These are phyloP conservation scores for Entomortierella chlamydospora DNA, from an alignment of 192 early-diverging fungal genomes.

Conservation along the genomic window DNA sequence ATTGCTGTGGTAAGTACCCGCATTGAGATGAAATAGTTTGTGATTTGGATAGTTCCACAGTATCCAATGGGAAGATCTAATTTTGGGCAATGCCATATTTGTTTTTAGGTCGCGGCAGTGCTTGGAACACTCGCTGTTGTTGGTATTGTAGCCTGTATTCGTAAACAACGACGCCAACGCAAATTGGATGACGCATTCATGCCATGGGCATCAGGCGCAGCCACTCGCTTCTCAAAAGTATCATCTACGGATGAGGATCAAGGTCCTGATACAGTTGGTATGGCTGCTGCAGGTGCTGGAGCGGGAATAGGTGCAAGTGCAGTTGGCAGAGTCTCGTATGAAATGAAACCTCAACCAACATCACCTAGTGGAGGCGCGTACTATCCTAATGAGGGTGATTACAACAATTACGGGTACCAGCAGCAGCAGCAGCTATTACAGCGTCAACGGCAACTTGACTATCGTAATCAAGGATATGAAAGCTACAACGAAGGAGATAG, in stretches of 20 bases:
- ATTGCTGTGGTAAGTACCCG: conserved; percentile 36
- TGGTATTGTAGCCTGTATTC: conserved; percentile 12
- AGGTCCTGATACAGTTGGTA: background rate
- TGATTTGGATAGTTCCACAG: too few relatives aligned
- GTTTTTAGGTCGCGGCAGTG: conserved; percentile 23
- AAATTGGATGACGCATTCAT: conserved; percentile 29
- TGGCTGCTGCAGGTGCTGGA: conserved; percentile 6
- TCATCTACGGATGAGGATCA: conserved; percentile 24
- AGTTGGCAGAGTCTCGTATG: background rate
- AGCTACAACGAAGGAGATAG: conserved; percentile 10
- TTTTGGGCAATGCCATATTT: too few relatives aligned
- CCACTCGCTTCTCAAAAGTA: conserved; percentile 27
- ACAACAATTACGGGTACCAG: conserved; percentile 24
- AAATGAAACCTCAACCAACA: conserved; percentile 2
- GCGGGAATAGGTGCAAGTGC: background rate
- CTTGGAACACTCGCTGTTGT: conserved; percentile 19
- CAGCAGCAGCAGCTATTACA: conserved; percentile 31
- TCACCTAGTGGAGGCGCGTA: conserved; percentile 1
- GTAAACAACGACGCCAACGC: conserved; percentile 22
- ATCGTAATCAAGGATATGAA: conserved; percentile 22
- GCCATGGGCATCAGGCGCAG: conserved; percentile 23
- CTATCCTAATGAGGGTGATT: conserved; percentile 27
- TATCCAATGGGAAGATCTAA: too few relatives aligned
- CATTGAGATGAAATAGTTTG: background rate
- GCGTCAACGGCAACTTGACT: conserved; percentile 12